Percentiles rank a stretch among this genome's conserved stretches.
phyloP scores from a whole-genome alignment of 2,329 filamentous ascomycete species.

The Juglanconis sp. region DNA sequence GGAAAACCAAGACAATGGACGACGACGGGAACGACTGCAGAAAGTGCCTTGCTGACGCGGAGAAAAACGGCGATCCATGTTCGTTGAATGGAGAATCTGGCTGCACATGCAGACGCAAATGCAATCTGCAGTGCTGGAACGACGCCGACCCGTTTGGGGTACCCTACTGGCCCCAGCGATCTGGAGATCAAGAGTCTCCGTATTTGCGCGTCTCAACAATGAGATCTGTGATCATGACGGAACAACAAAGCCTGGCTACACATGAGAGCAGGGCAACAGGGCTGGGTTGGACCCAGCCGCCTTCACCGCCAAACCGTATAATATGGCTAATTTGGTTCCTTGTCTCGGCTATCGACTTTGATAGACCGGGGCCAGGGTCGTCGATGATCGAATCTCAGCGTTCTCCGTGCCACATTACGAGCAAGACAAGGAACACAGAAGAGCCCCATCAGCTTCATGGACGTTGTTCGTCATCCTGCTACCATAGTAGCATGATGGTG shows the following conservation, averaged over 20 bases:
- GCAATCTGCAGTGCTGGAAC: background rate
- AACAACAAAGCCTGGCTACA: background rate
- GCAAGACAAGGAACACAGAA: background rate
- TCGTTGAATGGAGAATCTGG: background rate
- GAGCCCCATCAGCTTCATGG: no score
- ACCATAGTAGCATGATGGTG: no score
- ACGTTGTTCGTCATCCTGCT: no score
- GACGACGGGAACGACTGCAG: background rate
- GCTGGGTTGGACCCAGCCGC: constrained; percentile 11
- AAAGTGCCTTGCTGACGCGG: background rate
- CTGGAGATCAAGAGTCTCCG: background rate
- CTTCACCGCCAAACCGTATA: constrained; percentile 11
- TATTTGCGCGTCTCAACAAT: constrained; percentile 6
- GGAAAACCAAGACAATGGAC: background rate
- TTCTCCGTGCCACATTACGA: background rate
- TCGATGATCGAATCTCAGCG: constrained; percentile 2
- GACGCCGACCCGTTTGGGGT: background rate
- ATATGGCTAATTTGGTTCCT: background rate
- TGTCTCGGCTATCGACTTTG: constrained; percentile 11
- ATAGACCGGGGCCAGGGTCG: constrained; percentile 1
- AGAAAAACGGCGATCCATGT: background rate
- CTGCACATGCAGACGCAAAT: constrained; percentile 4
- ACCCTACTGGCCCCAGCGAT: background rate
- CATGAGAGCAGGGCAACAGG: background rate
- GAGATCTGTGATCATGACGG: background rate